Evolutionary conservation across 176 grass and related monocot species (phyloP).

Genomic region (Zoysia pacifica): DNA sequence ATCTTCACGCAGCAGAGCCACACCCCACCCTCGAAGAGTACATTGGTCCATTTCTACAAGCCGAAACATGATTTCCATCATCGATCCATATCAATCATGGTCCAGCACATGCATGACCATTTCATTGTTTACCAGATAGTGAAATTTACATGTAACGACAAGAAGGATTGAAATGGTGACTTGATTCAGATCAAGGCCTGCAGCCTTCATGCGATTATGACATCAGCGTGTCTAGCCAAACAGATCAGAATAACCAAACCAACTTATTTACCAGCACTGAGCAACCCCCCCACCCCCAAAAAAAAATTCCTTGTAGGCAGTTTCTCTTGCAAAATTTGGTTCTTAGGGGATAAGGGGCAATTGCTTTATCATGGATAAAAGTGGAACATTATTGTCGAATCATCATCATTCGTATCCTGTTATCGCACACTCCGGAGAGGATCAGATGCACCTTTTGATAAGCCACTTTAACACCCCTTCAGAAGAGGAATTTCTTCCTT

Average conservation of each 20-base stretch:
- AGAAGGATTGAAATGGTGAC: constrained; percentile 4
- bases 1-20: constrained; percentile 10
- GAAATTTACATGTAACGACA: constrained; percentile 15
- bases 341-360: constrained; percentile 22
- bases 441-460: constrained; percentile 52
- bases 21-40: constrained; percentile 31
- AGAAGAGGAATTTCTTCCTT: constrained; percentile 22
- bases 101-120: constrained; percentile 12
- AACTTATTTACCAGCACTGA: constrained; percentile 39
- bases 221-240: constrained; percentile 34
- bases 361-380: constrained; percentile 36
- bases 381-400: constrained; percentile 29
- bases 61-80: constrained; percentile 28
- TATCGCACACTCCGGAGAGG: constrained; percentile 20
- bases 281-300: not conserved
- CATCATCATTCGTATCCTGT: constrained; percentile 24
- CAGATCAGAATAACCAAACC: constrained; percentile 9
- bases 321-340: constrained; percentile 32
- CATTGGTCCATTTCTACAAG: constrained; percentile 51
- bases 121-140: not conserved
- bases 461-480: constrained; percentile 44
- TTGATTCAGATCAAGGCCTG: constrained; percentile 37
- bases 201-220: constrained; percentile 42
- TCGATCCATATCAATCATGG: constrained; percentile 8
- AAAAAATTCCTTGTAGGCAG: constrained; percentile 3